A percentile compares a stretch with the other conserved stretches of the same genome.
Conservation (phyloP, 1,284 basidiomycete species). For the Rugosomyces carneus region DNA sequence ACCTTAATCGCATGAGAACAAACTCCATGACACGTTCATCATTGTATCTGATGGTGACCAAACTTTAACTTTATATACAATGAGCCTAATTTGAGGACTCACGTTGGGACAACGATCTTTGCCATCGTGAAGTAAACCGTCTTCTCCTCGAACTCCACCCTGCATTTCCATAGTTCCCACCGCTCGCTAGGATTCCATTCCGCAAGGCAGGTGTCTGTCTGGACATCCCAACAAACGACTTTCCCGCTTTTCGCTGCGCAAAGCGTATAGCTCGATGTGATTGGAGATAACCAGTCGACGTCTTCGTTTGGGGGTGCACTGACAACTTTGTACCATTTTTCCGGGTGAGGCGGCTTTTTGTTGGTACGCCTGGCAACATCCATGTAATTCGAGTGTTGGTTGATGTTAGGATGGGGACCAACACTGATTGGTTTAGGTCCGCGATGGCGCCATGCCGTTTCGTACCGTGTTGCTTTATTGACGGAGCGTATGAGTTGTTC, state of each 20-base stretch:
- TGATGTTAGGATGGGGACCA: slow-evolving; percentile 20
- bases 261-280: slow-evolving; percentile 65
- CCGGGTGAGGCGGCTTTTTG: slow-evolving; percentile 3
- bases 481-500: slow-evolving; percentile 53
- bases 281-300: slow-evolving; percentile 69
- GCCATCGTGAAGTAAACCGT: slow-evolving; percentile 74
- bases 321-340: slow-evolving; percentile 56
- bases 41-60: slow-evolving; percentile 30
- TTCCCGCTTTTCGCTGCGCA: slow-evolving; percentile 69
- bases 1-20: slow-evolving; percentile 47
- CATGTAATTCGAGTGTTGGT: slow-evolving; percentile 29
- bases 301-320: slow-evolving; percentile 57
- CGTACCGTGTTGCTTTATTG: slow-evolving; percentile 53
- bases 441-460: slow-evolving; percentile 55
- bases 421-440: slow-evolving; percentile 44
- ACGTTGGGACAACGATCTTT: slow-evolving; percentile 47
- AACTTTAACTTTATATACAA: slow-evolving; percentile 6
- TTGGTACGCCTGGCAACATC: slow-evolving; percentile 19
- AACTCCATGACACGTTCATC: slow-evolving; percentile 51
- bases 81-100: slow-evolving; percentile 24
- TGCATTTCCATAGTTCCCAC: slow-evolving; percentile 73
- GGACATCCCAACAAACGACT: slow-evolving; percentile 73
- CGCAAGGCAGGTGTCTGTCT: slow-evolving; percentile 49
- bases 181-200: slow-evolving; percentile 60
- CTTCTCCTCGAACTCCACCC: slow-evolving; percentile 65